Conservation (phyloP, 805 yeast genomes). For the Isabelozyma gotoi region DNA sequence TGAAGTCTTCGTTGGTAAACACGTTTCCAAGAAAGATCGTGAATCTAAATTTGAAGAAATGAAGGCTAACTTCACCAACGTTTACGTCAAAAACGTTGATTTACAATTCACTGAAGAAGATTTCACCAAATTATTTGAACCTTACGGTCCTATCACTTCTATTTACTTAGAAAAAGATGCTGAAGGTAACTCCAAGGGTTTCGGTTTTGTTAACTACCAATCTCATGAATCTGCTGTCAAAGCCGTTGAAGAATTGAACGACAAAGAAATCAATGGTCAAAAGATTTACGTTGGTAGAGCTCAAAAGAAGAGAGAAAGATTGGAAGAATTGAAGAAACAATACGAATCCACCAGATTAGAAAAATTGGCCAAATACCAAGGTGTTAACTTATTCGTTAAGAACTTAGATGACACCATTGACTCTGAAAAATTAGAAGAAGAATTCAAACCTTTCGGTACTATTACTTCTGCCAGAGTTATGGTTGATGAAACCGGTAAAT, state of each 20-base stretch:
- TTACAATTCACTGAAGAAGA: conserved; percentile 67
- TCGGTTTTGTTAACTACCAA: conserved; percentile 92
- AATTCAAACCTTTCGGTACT: conserved; percentile 88
- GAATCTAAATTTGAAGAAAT: conserved; percentile 87
- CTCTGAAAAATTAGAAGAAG: conserved; percentile 89
- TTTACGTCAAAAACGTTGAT: conserved; percentile 89
- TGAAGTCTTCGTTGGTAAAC: conserved; percentile 95
- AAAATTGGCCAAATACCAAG: conserved; percentile 91
- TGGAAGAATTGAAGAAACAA: conserved; percentile 92
- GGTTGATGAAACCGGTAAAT: conserved; percentile 91
- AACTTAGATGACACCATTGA: conserved; percentile 92
- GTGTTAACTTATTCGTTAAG: conserved; percentile 94
- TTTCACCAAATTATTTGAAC: conserved; percentile 68
- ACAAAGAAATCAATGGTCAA: conserved; percentile 80
- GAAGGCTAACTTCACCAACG: conserved; percentile 92
- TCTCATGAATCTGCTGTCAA: conserved; percentile 82
- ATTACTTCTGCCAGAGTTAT: conserved; percentile 96
- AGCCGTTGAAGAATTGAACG: conserved; percentile 92
- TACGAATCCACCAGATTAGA: conserved; percentile 90
- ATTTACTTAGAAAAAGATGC: conserved; percentile 74
- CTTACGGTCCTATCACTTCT: conserved; percentile 81
- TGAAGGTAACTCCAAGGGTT: conserved; percentile 90
- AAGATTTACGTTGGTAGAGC: conserved; percentile 96
- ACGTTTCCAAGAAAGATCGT: conserved; percentile 90
- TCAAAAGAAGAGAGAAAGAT: conserved; percentile 97